phyloP scores from a whole-genome alignment of 2,329 filamentous ascomycete species.

The Colletotrichum magnum region DNA sequence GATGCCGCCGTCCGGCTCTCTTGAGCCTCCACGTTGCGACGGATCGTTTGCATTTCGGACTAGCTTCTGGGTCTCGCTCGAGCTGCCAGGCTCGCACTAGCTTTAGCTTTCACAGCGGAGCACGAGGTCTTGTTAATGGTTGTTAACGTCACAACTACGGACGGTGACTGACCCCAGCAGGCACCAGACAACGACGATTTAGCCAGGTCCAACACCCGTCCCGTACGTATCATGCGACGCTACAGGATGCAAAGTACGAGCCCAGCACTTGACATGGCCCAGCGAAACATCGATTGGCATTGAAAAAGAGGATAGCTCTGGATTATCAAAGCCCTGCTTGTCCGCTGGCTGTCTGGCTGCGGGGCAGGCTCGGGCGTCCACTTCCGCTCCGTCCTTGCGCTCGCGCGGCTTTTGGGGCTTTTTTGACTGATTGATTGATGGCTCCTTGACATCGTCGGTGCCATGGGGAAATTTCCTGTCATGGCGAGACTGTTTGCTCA shows the following conservation, averaged over 20 bases:
- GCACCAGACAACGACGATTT: too few species aligned
- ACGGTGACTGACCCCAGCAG: too few species aligned
- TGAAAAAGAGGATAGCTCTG: too few species aligned
- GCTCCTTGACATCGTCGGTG: slow-evolving; percentile 35
- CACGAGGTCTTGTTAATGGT: background rate
- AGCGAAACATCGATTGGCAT: background rate
- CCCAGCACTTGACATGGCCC: background rate
- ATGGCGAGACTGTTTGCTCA: slow-evolving; percentile 16
- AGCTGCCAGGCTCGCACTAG: slow-evolving; percentile 25
- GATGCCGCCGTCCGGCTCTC: slow-evolving; percentile 31
- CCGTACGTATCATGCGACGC: too few species aligned
- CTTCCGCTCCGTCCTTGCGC: slow-evolving; percentile 12
- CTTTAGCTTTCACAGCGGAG: slow-evolving; percentile 8
- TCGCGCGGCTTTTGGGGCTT: slow-evolving; percentile 21
- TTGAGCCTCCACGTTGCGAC: slow-evolving; percentile 33
- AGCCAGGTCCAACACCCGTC: too few species aligned
- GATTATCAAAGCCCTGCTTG: slow-evolving; percentile 9
- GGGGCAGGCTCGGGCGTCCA: slow-evolving; percentile 19
- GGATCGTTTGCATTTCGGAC: slow-evolving; percentile 18
- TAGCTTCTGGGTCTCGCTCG: background rate
- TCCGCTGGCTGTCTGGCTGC: slow-evolving; percentile 2
- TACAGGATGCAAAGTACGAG: too few species aligned
- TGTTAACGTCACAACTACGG: too few species aligned
- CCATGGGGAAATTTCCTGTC: slow-evolving; percentile 16
- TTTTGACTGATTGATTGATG: slow-evolving; percentile 26